phyloP scores from a whole-genome alignment of 2,329 filamentous ascomycete species.

The Immersiporthe knoxdaviesiana region DNA sequence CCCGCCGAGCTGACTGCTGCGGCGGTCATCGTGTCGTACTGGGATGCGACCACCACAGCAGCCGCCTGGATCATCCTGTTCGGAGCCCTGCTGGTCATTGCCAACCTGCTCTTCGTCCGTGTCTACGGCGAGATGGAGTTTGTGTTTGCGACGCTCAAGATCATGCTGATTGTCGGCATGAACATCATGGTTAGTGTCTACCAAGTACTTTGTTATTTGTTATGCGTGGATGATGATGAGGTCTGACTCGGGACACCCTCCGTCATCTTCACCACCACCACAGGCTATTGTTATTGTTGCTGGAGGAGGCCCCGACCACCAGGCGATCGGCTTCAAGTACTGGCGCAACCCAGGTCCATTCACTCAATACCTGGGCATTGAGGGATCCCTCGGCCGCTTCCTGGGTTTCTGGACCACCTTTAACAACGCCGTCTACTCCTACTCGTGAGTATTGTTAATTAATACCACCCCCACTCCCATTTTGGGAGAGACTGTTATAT shows the following conservation, averaged over 20 bases:
- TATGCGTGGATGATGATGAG: no score
- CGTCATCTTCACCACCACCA: not conserved
- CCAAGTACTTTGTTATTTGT: not conserved
- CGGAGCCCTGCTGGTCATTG: constrained; percentile 13
- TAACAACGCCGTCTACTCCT: constrained; percentile 19
- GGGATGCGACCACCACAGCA: constrained; percentile 9
- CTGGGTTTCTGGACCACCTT: constrained; percentile 32
- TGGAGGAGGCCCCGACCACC: constrained; percentile 31
- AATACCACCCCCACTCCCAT: no score
- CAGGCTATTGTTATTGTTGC: constrained; percentile 30
- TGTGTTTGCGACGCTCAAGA: constrained; percentile 23
- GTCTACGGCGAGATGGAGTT: constrained; percentile 25
- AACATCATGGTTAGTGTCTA: constrained; percentile 20
- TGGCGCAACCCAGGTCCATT: constrained; percentile 31
- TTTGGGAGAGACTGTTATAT: no score
- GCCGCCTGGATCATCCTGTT: constrained; percentile 22
- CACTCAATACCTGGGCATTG: constrained; percentile 31
- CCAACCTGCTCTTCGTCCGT: constrained; percentile 16
- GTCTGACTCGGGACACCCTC: not conserved
- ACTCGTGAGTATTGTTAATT: constrained; percentile 20
- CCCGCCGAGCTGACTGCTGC: constrained; percentile 32
- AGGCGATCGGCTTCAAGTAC: constrained; percentile 33
- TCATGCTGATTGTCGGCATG: constrained; percentile 13
- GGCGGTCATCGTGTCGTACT: constrained; percentile 22
- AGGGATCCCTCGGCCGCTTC: constrained; percentile 32